Percentiles rank a stretch among this genome's conserved stretches.
These are phyloP conservation scores for Staphylotrichum tortipilum DNA, from an alignment of 495 filamentous ascomycete genomes.

Conservation along the genomic window DNA sequence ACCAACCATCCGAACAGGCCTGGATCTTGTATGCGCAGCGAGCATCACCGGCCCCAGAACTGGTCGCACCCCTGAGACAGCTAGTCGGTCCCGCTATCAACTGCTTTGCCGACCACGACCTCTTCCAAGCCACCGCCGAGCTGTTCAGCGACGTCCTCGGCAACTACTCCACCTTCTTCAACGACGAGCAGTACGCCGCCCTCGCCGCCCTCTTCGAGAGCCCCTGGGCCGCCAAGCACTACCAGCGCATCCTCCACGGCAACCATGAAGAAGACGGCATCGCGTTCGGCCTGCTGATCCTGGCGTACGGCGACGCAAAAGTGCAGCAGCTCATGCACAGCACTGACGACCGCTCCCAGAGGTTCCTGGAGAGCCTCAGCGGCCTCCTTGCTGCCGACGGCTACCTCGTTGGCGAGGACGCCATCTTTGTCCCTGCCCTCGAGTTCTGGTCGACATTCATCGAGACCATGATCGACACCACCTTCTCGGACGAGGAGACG, in stretches of 20 bases:
- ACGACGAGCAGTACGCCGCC: slow-evolving; percentile 42
- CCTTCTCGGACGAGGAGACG: slow-evolving; percentile 25
- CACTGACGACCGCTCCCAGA: slow-evolving; percentile 36
- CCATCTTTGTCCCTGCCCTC: slow-evolving; percentile 63
- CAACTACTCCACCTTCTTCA: slow-evolving; percentile 57
- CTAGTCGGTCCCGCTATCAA: slow-evolving; percentile 48
- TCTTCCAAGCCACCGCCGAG: slow-evolving; percentile 53
- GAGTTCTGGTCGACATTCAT: slow-evolving; percentile 78
- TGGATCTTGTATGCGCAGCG: slow-evolving; percentile 65
- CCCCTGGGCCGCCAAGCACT: slow-evolving; percentile 43
- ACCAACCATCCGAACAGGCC: slow-evolving; percentile 29
- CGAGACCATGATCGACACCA: slow-evolving; percentile 43
- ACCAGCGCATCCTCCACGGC: slow-evolving; percentile 46
- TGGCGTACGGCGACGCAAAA: slow-evolving; percentile 59
- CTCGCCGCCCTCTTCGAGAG: slow-evolving; percentile 51
- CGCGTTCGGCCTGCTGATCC: slow-evolving; percentile 58
- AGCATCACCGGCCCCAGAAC: slow-evolving; percentile 43
- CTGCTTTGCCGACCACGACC: slow-evolving; percentile 44
- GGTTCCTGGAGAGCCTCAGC: slow-evolving; percentile 44
- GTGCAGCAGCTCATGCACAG: slow-evolving; percentile 42
- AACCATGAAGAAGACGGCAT: slow-evolving; percentile 57
- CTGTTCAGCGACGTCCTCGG: slow-evolving; percentile 55
- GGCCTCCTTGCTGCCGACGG: slow-evolving; percentile 63
- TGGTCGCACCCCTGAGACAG: slow-evolving; percentile 47
- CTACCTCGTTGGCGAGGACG: slow-evolving; percentile 67